Conservation (phyloP, 208 protist genomes). For the Acanthamoeba healyi region DNA sequence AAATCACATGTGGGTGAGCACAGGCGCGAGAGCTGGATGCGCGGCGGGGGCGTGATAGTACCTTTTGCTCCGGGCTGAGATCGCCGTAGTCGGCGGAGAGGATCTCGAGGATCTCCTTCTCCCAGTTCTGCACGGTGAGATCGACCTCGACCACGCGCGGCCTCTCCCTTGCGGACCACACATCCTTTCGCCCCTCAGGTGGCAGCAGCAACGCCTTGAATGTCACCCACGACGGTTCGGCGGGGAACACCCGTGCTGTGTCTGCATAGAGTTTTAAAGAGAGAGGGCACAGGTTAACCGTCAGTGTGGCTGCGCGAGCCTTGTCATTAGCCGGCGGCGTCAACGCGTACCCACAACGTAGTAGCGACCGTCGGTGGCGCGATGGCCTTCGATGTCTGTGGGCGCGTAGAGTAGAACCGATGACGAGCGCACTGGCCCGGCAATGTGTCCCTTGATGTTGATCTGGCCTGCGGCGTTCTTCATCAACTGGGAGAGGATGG, state of each 20-base stretch:
- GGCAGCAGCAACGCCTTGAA: constrained; percentile 41
- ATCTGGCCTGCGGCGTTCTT: background rate
- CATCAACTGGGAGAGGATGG: constrained; percentile 6
- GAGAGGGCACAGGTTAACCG: background rate
- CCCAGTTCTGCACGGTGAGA: constrained; percentile 36
- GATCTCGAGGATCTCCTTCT: constrained; percentile 9
- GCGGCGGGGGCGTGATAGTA: background rate
- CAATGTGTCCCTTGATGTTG: constrained; percentile 41
- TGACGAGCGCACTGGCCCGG: background rate
- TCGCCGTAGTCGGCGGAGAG: background rate
- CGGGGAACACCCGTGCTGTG: constrained; percentile 5
- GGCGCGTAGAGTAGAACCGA: constrained; percentile 10
- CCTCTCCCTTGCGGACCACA: background rate
- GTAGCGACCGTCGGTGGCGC: constrained; percentile 6
- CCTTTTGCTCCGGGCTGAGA: background rate
- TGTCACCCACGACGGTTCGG: constrained; percentile 32
- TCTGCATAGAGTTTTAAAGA: background rate
- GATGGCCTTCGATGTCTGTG: constrained; percentile 42
- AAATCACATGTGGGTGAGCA: background rate
- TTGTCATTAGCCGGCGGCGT: background rate
- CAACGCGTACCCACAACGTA: constrained; percentile 32
- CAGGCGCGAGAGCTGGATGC: background rate
- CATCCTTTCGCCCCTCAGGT: background rate
- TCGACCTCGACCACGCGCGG: constrained; percentile 26
- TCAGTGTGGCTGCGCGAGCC: too few species aligned